Conservation (phyloP, 306 rosid species). For the Rosa chinensis region DNA sequence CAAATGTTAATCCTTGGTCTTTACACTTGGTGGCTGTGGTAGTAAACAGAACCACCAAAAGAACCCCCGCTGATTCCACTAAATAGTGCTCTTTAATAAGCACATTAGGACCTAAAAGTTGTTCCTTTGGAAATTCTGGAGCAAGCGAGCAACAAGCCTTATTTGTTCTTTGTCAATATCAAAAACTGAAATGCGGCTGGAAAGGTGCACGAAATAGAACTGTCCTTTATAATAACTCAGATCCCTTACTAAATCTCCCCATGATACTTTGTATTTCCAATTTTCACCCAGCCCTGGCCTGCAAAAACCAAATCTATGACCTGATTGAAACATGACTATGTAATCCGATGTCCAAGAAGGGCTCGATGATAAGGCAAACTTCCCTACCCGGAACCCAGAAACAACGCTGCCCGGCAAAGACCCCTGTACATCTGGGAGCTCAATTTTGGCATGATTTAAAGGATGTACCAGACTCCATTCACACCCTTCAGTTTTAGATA, state of each 20-base stretch:
- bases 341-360: constrained; percentile 8
- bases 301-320: background rate
- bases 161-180: background rate
- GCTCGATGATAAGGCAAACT: constrained; percentile 1
- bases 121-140: background rate
- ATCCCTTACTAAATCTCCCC: background rate
- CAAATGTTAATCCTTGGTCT: background rate
- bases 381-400: background rate
- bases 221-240: background rate
- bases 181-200: background rate
- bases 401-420: too few species aligned
- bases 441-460: background rate
- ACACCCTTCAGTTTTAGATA: background rate
- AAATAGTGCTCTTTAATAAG: background rate
- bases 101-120: background rate
- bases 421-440: background rate
- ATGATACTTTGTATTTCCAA: background rate
- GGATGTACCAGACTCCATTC: background rate
- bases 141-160: background rate
- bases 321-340: background rate
- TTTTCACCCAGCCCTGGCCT: background rate
- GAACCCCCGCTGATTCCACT: background rate
- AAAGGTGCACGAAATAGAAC: background rate
- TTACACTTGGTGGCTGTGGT: too few species aligned
- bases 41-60: background rate